Evolutionary conservation across 176 grass and related monocot species (phyloP).

Genomic region (Canna indica): DNA sequence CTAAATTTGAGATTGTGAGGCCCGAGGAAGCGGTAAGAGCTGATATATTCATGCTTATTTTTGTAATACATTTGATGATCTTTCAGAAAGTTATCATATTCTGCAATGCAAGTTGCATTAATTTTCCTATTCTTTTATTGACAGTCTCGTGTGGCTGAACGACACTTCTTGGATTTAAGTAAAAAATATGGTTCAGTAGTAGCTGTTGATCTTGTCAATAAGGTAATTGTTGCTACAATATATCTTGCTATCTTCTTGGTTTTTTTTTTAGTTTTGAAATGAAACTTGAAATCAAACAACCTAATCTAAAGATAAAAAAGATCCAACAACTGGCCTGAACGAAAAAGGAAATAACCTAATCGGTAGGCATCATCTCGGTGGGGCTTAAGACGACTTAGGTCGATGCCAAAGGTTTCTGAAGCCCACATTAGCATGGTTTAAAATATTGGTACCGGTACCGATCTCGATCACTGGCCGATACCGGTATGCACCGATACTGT

Average conservation of each 20-base stretch:
- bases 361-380: no score
- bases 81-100: not conserved
- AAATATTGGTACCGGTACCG: no score
- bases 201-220: constrained; percentile 91
- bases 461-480: no score
- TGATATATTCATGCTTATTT: not conserved
- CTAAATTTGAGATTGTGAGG: constrained; percentile 73
- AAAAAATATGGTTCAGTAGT: constrained; percentile 88
- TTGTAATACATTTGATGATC: not conserved
- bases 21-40: constrained; percentile 65
- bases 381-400: no score
- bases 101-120: not conserved
- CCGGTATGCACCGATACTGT: no score
- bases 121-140: constrained; percentile 14
- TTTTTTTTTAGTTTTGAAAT: not conserved
- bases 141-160: constrained; percentile 71
- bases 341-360: no score
- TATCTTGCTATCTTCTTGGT: not conserved
- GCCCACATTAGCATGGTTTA: no score
- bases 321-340: no score
- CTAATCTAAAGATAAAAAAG: not conserved
- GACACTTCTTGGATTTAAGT: constrained; percentile 66
- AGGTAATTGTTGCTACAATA: constrained; percentile 34
- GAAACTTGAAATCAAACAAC: not conserved
- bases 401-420: no score